Percentiles rank a stretch among this genome's conserved stretches.
phyloP scores from a whole-genome alignment of 495 filamentous ascomycete species.

The Aspergillus conjunctus region DNA sequence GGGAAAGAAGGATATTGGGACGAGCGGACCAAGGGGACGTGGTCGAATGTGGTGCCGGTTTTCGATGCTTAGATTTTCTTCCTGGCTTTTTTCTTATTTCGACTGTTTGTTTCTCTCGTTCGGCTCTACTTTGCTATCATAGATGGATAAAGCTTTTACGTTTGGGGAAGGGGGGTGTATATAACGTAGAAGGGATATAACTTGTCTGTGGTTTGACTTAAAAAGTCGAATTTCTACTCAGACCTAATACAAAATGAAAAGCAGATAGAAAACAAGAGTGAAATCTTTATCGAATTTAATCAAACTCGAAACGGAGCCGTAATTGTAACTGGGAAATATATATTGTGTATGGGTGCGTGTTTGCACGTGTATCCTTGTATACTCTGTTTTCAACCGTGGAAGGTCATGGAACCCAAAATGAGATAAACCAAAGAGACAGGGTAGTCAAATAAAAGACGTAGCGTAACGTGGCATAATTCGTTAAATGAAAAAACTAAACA shows the following conservation, averaged over 20 bases:
- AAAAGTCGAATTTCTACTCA: too few species aligned
- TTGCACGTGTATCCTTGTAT: not conserved
- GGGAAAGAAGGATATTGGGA: conserved; percentile 94
- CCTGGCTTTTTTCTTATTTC: not conserved
- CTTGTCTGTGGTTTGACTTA: too few species aligned
- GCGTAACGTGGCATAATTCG: not conserved
- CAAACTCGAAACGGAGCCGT: too few species aligned
- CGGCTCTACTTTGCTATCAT: not conserved
- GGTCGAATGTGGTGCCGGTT: conserved; percentile 71
- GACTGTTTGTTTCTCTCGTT: not conserved
- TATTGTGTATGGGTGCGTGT: too few species aligned
- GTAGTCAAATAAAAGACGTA: not conserved
- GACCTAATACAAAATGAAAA: too few species aligned
- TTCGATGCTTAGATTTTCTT: conserved; percentile 52
- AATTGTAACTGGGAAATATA: too few species aligned
- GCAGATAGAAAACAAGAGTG: too few species aligned
- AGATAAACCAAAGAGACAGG: not conserved
- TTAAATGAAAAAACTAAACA: not conserved
- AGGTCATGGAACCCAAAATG: not conserved
- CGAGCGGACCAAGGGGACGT: conserved; percentile 67
- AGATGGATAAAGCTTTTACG: not conserved
- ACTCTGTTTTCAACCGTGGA: not conserved
- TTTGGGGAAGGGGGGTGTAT: not conserved
- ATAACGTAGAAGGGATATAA: not conserved
- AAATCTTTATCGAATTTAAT: too few species aligned